Base-by-base conservation (phyloP, 2,329 filamentous ascomycete species). In the Endothia cerciana region DNA sequence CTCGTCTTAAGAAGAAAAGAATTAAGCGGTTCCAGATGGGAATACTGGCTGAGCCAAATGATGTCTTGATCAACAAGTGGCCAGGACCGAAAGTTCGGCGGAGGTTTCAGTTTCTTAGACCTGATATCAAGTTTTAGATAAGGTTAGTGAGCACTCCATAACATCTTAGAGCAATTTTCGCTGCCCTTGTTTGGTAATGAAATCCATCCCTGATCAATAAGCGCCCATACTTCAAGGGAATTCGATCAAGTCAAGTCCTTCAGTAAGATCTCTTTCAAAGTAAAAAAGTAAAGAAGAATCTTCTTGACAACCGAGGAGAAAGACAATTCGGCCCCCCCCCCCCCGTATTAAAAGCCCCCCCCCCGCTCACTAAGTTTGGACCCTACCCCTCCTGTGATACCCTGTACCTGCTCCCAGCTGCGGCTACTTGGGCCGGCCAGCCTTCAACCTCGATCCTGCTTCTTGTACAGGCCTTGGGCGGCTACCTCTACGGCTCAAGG, bases 51-150 rank as follows among this genome's bases (percentile, higher is more conserved):
- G 17, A 36, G 28, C 15, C 17, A n/a, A 19, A 2, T n/a, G 8
- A 15, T 36, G 6, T 2, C 10, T 17, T 33, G 17, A 10, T 4
- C 30, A 33, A 8, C 17, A 30, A 36, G 30, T 11, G 7, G 28
- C 8, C 28, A 36, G 19, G 19, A 25, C 28, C 51, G 17, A n/a
- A 36, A 11, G 51, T 55, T 4, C 4, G 41, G 13, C 47, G 5
- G 25, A 17, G n/a, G 45, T 28, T 28, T 49, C n/a, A 43, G 41
- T n/a, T 43, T 8, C 28, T 19, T 55, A 22, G 4, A 15, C 47
- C 28, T n/a, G 51, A 55, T 55, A 55, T 55, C 51, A 55, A 28
- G 30, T 28, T 25, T 17, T n/a, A 55, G 51, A 55, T 55, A 55
- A 55, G 51, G 17, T 55, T 53, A 33, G 49, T 8, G 25, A 33